Conservation (phyloP, 345 rosid species). For the Citrus glauca region DNA sequence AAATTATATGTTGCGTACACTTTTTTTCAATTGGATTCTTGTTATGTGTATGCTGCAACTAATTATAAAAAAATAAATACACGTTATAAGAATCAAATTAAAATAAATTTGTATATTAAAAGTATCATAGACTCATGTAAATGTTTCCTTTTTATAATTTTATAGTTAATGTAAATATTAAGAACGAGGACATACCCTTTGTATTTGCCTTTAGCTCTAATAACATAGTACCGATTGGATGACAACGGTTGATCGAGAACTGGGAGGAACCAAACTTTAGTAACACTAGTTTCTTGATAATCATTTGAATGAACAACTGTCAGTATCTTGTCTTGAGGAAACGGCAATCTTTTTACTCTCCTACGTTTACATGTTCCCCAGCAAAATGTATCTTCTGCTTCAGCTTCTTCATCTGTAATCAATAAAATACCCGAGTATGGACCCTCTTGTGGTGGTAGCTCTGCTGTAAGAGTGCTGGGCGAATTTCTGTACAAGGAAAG, state of each 20-base stretch:
- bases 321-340: conserved; percentile 64
- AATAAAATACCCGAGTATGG: conserved; percentile 61
- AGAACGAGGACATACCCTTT: conserved; percentile 44
- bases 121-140: neutral
- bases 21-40: too few relatives aligned
- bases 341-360: conserved; percentile 49
- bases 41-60: too few relatives aligned
- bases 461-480: conserved; percentile 37
- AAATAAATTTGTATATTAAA: too few relatives aligned
- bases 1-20: too few relatives aligned
- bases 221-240: conserved; percentile 51
- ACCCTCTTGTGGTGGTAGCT: conserved; percentile 62
- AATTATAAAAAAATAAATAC: too few relatives aligned
- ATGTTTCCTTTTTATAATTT: neutral
- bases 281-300: conserved; percentile 31
- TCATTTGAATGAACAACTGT: conserved; percentile 45
- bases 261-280: conserved; percentile 58
- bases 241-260: conserved; percentile 70
- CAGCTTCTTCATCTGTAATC: conserved; percentile 64
- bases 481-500: conserved; percentile 45
- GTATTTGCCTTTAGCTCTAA: conserved; percentile 51
- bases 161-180: neutral
- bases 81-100: too few relatives aligned
- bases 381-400: conserved; percentile 49
- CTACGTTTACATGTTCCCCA: conserved; percentile 42